phyloP scores from a whole-genome alignment of 345 rosid species.

The Camelina sativa region DNA sequence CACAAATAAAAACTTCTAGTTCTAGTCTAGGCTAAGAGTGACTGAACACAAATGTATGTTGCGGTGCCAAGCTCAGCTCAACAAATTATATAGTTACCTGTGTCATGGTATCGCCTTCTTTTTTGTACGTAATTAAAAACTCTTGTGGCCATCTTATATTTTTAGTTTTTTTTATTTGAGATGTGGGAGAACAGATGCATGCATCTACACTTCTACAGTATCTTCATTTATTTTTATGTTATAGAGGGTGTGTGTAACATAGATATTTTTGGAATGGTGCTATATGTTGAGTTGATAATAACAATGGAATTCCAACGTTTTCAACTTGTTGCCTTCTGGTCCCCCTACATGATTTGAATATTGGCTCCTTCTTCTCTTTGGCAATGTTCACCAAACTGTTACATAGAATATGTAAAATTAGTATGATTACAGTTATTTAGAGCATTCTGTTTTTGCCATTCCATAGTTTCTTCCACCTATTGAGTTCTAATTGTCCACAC shows the following conservation, averaged over 20 bases:
- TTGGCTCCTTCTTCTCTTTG: constrained; percentile 15
- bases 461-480: no score
- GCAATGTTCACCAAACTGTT: not conserved
- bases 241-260: constrained; percentile 9
- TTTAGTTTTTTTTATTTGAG: constrained; percentile 5
- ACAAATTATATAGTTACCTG: not conserved
- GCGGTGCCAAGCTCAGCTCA: not conserved
- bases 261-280: constrained; percentile 1
- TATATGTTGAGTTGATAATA: constrained; percentile 10
- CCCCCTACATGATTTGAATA: not conserved
- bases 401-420: constrained; percentile 2
- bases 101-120: constrained; percentile 22
- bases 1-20: not conserved
- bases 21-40: constrained; percentile 9
- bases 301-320: constrained; percentile 1
- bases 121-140: not conserved
- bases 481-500: no score
- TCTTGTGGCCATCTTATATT: not conserved
- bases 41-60: constrained; percentile 21
- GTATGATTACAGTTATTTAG: not conserved
- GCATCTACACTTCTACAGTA: no score
- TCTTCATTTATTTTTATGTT: constrained; percentile 9
- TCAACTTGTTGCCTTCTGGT: not conserved
- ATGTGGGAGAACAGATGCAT: constrained; percentile 15
- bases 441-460: constrained; percentile 23